Conservation (phyloP, 2,329 filamentous ascomycete species). For the Aspergillus nomiae region DNA sequence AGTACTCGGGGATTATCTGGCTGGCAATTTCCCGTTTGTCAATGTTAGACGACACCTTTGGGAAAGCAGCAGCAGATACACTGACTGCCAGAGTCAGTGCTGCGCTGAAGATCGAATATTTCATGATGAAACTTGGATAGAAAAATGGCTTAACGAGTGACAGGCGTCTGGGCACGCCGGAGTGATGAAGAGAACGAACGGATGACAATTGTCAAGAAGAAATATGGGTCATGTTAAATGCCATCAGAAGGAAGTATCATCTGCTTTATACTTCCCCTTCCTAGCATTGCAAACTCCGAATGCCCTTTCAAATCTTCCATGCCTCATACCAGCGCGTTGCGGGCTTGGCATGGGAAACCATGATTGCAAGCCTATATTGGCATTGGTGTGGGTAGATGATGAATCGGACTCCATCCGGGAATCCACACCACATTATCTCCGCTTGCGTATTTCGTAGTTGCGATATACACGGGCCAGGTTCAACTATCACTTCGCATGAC, state of each 20-base stretch:
- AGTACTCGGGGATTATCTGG: neutral
- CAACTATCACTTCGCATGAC: accelerated
- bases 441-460: neutral
- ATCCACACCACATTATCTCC: neutral
- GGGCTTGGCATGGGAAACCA: neutral
- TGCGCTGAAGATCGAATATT: neutral
- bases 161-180: neutral
- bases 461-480: neutral
- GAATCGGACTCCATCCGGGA: neutral
- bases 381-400: neutral
- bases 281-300: neutral
- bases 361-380: neutral
- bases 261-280: neutral
- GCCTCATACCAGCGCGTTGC: neutral
- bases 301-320: neutral
- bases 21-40: neutral
- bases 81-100: neutral
- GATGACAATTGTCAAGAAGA: neutral
- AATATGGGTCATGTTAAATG: neutral
- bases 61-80: neutral
- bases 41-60: neutral
- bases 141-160: neutral
- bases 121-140: neutral
- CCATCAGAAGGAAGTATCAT: neutral
- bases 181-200: neutral